Evolutionary conservation across 768 basidiomycete species (phyloP).

Genomic region (Mycena leptocephala): DNA sequence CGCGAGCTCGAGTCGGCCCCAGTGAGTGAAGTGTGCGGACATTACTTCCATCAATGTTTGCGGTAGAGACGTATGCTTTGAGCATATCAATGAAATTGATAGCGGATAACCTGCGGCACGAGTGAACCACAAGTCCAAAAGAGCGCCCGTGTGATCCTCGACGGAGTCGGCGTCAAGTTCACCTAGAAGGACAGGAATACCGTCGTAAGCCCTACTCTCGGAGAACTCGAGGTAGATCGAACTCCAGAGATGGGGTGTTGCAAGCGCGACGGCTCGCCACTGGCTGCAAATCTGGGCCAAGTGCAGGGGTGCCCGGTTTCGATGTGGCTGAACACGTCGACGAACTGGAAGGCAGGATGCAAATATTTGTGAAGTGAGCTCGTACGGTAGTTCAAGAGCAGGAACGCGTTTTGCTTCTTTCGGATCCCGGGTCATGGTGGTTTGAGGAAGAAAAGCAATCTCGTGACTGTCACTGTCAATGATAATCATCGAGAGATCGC

Average conservation of each 20-base stretch:
- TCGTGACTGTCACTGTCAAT: no score
- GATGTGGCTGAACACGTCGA: not conserved
- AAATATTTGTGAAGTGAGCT: conserved; percentile 11
- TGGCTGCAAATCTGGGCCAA: not conserved
- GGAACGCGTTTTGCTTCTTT: not conserved
- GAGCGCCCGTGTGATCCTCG: not conserved
- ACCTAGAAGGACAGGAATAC: not conserved
- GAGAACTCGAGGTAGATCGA: not conserved
- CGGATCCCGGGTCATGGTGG: not conserved
- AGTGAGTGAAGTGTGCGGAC: not conserved
- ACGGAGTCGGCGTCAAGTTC: not conserved
- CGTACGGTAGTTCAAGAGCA: conserved; percentile 2
- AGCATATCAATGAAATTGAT: not conserved
- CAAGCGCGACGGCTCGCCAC: conserved; percentile 2
- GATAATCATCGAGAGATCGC: no score
- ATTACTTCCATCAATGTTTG: not conserved
- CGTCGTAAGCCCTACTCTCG: not conserved
- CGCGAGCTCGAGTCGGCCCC: conserved; percentile 6
- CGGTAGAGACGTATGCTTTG: not conserved
- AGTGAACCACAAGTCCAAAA: conserved; percentile 13
- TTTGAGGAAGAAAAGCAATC: not conserved
- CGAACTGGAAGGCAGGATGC: not conserved
- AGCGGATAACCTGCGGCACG: not conserved
- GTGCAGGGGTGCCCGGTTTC: not conserved
- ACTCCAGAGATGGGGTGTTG: conserved; percentile 8